A percentile compares a stretch with the other conserved stretches of the same genome.
phyloP scores from a whole-genome alignment of 441 rosid genomes.

The Erodium trifolium region DNA sequence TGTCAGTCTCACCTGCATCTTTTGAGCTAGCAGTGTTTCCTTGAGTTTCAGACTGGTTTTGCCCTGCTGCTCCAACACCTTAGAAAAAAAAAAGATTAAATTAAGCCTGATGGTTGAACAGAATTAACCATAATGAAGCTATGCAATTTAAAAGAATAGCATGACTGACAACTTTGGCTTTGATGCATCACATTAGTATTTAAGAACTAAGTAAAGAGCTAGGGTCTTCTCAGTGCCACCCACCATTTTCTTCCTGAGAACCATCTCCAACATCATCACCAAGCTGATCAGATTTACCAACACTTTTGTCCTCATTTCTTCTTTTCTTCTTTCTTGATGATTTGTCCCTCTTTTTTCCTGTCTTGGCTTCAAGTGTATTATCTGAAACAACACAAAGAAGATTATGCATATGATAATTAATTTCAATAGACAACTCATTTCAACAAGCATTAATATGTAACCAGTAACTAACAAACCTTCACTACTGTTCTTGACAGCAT shows the following conservation, averaged over 20 bases:
- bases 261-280: slow-evolving; percentile 8
- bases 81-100: too few relatives aligned
- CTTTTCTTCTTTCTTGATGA: slow-evolving; percentile 19
- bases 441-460: not conserved
- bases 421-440: not conserved
- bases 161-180: too few relatives aligned
- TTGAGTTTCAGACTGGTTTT: too few relatives aligned
- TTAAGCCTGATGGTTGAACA: too few relatives aligned
- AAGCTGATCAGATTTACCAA: not conserved
- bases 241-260: slow-evolving; percentile 7
- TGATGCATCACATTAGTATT: too few relatives aligned
- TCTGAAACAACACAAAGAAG: slow-evolving; percentile 13
- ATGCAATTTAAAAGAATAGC: too few relatives aligned
- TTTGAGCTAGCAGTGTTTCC: too few relatives aligned
- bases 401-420: not conserved
- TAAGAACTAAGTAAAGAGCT: too few relatives aligned
- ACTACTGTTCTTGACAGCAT: slow-evolving; percentile 11
- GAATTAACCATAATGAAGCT: too few relatives aligned
- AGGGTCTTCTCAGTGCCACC: not conserved
- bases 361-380: not conserved
- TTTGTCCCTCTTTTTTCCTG: slow-evolving; percentile 21
- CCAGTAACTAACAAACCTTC: slow-evolving; percentile 15
- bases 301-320: slow-evolving; percentile 17
- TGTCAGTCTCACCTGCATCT: too few relatives aligned
- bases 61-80: too few relatives aligned